Conservation (phyloP, 768 basidiomycete species). For the Macrolepiota albuminosa region DNA sequence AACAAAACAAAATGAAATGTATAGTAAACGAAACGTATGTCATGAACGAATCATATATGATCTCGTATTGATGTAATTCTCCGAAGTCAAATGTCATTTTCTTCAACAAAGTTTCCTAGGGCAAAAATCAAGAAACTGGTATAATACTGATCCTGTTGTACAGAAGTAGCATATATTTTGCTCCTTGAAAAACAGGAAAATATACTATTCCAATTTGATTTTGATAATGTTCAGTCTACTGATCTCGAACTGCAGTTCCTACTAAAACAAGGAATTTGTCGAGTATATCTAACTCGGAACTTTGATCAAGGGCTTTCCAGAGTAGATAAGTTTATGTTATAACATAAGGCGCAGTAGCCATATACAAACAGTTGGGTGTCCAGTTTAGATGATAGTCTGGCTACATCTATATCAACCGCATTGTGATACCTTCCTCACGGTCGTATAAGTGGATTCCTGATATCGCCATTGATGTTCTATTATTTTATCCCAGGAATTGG, state of each 20-base stretch:
- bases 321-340: not conserved
- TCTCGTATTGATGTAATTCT: no score
- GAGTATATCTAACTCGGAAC: not conserved
- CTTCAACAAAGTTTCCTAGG: no score
- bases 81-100: no score
- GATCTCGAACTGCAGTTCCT: no score
- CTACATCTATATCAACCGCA: slow-evolving; percentile 41
- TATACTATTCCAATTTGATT: not conserved
- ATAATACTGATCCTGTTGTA: no score
- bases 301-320: not conserved
- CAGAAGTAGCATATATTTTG: not conserved
- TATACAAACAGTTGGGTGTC: not conserved
- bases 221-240: not conserved
- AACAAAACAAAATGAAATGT: no score
- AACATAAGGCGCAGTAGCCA: not conserved
- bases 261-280: no score
- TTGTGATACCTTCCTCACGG: slow-evolving; percentile 53
- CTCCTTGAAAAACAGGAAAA: not conserved
- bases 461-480: not conserved
- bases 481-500: slow-evolving; percentile 33
- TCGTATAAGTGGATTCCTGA: slow-evolving; percentile 7
- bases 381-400: slow-evolving; percentile 29
- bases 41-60: no score
- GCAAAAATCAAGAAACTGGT: no score
- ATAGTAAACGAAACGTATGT: no score